Evolutionary conservation across 805 yeast genomes (phyloP).

Genomic region (Suhomyces prunicola): DNA sequence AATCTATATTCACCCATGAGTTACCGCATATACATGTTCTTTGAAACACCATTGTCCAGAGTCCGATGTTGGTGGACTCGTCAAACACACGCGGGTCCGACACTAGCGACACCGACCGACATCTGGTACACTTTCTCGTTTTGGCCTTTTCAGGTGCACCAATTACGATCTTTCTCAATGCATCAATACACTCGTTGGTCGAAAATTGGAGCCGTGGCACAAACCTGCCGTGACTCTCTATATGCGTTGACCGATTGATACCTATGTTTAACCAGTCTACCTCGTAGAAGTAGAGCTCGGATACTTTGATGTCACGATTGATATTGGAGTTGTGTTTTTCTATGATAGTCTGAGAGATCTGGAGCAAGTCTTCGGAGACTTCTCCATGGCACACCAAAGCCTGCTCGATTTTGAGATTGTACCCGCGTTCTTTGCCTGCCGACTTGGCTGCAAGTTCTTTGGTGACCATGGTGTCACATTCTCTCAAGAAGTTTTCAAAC

Average conservation of each 20-base stretch:
- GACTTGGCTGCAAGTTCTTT: conserved; percentile 25
- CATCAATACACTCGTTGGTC: conserved; percentile 30
- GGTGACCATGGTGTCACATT: conserved; percentile 44
- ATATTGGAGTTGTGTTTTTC: conserved; percentile 45
- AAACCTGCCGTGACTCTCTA: not conserved
- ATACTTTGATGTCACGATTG: conserved; percentile 44
- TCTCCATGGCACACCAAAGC: conserved; percentile 59
- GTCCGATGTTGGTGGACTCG: conserved; percentile 26
- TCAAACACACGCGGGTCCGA: conserved; percentile 40
- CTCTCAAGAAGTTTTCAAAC: conserved; percentile 61
- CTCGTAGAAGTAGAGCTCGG: conserved; percentile 60
- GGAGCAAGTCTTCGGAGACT: conserved; percentile 45
- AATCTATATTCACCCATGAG: conserved; percentile 54
- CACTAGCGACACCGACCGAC: conserved; percentile 40
- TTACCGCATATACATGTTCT: conserved; percentile 79
- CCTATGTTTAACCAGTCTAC: conserved; percentile 60
- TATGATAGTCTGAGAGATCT: conserved; percentile 42
- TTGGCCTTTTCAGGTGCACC: conserved; percentile 5
- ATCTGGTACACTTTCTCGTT: conserved; percentile 39
- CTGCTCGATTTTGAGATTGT: conserved; percentile 54
- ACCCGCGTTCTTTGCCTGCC: conserved; percentile 20
- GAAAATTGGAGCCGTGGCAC: conserved; percentile 17
- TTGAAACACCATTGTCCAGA: conserved; percentile 66
- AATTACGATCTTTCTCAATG: conserved; percentile 35
- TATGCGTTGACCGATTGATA: conserved; percentile 9